Conservation (phyloP, 495 filamentous ascomycete species). For the Lasiosphaeris hirsuta region DNA sequence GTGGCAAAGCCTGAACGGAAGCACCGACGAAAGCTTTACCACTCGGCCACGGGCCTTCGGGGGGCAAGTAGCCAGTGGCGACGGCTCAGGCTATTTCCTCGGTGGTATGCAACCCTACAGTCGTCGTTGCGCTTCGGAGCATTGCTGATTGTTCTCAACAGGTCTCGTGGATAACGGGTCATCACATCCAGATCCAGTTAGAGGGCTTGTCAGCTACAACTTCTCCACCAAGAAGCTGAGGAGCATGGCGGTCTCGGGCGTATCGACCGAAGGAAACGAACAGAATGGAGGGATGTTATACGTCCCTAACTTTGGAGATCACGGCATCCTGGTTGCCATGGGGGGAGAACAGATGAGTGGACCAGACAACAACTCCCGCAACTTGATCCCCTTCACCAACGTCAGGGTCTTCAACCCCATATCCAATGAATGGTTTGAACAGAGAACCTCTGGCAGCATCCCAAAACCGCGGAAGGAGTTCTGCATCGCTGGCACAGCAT, state of each 20-base stretch:
- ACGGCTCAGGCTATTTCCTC: conserved; percentile 20
- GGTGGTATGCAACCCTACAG: conserved; percentile 9
- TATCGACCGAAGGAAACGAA: neutral
- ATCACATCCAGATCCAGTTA: neutral
- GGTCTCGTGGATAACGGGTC: conserved; percentile 5
- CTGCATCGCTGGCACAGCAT: conserved; percentile 23
- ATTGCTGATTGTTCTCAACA: neutral
- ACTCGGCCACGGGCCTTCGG: conserved; percentile 15
- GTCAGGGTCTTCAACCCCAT: conserved; percentile 18
- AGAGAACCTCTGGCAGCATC: conserved; percentile 15
- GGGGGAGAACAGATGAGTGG: conserved; percentile 10
- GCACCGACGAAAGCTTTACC: conserved; percentile 16
- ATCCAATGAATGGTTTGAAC: conserved; percentile 18
- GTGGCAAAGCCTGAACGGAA: conserved; percentile 24
- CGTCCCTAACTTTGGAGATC: conserved; percentile 22
- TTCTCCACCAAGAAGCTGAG: conserved; percentile 7
- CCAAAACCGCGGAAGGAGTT: conserved; percentile 18
- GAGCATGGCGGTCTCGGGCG: neutral
- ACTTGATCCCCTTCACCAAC: conserved; percentile 11
- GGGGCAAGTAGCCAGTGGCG: conserved; percentile 16
- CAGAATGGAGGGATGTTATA: conserved; percentile 12
- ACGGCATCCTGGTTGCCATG: conserved; percentile 19
- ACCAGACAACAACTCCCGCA: neutral
- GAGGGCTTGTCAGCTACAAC: conserved; percentile 18
- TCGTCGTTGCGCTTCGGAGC: neutral